phyloP scores from a whole-genome alignment of 495 filamentous ascomycete genomes.

The Beverwykella pulmonaria region DNA sequence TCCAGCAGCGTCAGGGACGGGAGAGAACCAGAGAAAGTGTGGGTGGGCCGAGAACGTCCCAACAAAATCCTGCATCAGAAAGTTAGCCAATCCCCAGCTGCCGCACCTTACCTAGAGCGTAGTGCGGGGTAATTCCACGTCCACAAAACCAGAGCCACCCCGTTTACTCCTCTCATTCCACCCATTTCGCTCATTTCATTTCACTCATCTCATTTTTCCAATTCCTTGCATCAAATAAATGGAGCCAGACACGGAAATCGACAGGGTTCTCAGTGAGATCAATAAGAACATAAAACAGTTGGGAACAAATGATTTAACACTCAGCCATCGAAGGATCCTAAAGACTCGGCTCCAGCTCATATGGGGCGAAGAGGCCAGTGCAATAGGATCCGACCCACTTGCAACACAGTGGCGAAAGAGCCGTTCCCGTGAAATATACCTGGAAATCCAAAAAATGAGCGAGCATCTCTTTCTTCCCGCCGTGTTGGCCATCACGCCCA shows the following conservation, averaged over 20 bases:
- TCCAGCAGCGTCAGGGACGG: too few relatives aligned
- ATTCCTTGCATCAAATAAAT: not conserved
- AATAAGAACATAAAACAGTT: not conserved
- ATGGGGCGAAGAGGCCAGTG: not conserved
- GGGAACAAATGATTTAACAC: not conserved
- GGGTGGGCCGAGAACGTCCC: too few relatives aligned
- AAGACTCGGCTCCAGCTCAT: not conserved
- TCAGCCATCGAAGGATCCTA: not conserved
- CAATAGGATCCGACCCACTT: not conserved
- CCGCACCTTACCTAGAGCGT: too few relatives aligned
- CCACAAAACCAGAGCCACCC: too few relatives aligned
- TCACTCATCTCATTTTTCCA: not conserved
- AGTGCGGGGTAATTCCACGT: too few relatives aligned
- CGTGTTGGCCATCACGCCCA: not conserved
- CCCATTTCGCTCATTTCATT: not conserved
- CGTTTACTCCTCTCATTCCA: too few relatives aligned
- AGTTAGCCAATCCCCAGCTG: too few relatives aligned
- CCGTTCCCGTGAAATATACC: not conserved
- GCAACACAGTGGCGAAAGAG: not conserved
- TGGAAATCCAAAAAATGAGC: not conserved
- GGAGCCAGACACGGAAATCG: not conserved
- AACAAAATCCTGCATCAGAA: too few relatives aligned
- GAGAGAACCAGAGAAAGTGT: too few relatives aligned
- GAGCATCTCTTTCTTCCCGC: conserved; percentile 1
- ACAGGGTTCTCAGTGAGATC: not conserved